phyloP scores from a whole-genome alignment of 768 basidiomycete species.

The Xerocomellus amylosporus region DNA sequence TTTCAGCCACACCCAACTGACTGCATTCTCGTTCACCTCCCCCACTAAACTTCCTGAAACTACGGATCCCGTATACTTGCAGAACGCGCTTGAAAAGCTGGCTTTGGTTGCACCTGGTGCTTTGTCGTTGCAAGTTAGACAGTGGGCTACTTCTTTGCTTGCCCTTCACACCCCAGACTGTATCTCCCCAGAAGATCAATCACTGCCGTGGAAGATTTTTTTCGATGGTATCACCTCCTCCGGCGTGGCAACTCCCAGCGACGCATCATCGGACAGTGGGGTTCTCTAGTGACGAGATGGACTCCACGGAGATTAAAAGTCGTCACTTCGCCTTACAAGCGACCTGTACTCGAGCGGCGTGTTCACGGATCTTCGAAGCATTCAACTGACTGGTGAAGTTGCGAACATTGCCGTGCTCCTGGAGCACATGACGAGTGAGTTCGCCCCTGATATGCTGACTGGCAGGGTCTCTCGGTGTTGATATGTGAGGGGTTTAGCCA shows the following conservation, averaged over 20 bases:
- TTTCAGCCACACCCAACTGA: slow-evolving; percentile 59
- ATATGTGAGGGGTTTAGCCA: slow-evolving; percentile 61
- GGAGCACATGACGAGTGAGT: slow-evolving; percentile 58
- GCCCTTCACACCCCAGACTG: too few species aligned
- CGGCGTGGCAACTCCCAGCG: slow-evolving; percentile 68
- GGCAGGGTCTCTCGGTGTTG: slow-evolving; percentile 65
- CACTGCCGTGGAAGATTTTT: slow-evolving; percentile 53
- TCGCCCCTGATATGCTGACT: slow-evolving; percentile 69
- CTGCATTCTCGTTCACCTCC: slow-evolving; percentile 64
- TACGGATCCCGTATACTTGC: too few species aligned
- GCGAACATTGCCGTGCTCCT: slow-evolving; percentile 70
- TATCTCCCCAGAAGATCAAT: too few species aligned
- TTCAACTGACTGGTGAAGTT: slow-evolving; percentile 69
- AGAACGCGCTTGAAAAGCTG: too few species aligned
- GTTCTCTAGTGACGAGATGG: slow-evolving; percentile 58
- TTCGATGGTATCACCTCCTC: slow-evolving; percentile 69
- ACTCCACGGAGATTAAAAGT: slow-evolving; percentile 53
- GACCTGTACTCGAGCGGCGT: slow-evolving; percentile 54
- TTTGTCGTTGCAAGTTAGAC: too few species aligned
- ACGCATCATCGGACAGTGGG: slow-evolving; percentile 70
- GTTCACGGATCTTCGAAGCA: slow-evolving; percentile 55
- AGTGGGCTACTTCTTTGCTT: too few species aligned
- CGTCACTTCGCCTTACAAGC: slow-evolving; percentile 59
- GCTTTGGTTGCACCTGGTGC: too few species aligned
- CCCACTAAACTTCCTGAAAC: slow-evolving; percentile 70